These are phyloP conservation scores for Aspergillus fischeri DNA, from an alignment of 2,329 filamentous ascomycete genomes.

Conservation along the genomic window DNA sequence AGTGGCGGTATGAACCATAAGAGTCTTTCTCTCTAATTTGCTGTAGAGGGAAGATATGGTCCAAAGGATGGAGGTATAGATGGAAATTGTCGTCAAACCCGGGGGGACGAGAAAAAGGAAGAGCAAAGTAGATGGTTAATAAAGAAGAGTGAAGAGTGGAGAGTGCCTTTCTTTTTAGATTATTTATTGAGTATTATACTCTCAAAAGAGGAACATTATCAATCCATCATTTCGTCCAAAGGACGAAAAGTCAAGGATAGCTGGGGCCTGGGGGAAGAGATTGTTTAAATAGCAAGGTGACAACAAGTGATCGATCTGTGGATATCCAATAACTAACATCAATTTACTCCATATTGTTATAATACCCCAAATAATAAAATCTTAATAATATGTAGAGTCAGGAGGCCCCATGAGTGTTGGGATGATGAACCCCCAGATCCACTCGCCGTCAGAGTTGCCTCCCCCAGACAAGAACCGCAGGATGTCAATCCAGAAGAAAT, in stretches of 20 bases:
- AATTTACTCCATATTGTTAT: neutral
- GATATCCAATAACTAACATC: neutral
- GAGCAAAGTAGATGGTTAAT: conserved; percentile 2
- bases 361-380: neutral
- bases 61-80: neutral
- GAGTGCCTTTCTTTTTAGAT: conserved; percentile 11
- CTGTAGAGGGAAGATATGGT: neutral
- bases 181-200: conserved; percentile 5
- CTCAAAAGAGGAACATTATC: neutral
- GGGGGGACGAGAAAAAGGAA: neutral
- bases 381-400: conserved; percentile 2
- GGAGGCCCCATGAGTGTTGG: conserved; percentile 17
- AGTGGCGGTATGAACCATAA: conserved; percentile 1
- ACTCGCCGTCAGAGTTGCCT: conserved; percentile 19
- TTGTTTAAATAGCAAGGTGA: conserved; percentile 24
- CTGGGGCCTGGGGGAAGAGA: conserved; percentile 21
- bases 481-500: conserved; percentile 8
- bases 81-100: neutral
- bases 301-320: neutral
- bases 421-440: conserved; percentile 18
- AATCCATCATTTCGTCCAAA: conserved; percentile 16
- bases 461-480: conserved; percentile 25
- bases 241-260: conserved; percentile 18
- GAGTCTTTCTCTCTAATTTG: neutral
- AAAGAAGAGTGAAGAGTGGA: conserved; percentile 15